phyloP scores from a whole-genome alignment of 768 basidiomycete species.

The Boletus pseudopeckii region DNA sequence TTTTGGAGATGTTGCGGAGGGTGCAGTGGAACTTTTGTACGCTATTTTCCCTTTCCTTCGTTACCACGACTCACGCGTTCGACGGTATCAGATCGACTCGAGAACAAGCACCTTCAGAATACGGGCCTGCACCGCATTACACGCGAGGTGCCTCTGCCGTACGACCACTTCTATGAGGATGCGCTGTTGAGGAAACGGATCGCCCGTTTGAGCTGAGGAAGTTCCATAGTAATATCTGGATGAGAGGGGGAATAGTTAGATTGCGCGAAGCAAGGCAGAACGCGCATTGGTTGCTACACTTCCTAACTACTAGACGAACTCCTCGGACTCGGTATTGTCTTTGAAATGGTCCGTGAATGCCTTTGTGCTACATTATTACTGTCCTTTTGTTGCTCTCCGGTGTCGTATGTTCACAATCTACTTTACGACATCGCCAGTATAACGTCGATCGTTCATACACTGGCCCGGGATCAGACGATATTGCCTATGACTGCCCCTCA shows the following conservation, averaged over 20 bases:
- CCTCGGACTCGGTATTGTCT: too few relatives aligned
- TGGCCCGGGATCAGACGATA: too few relatives aligned
- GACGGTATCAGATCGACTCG: conserved; percentile 57
- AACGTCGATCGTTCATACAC: too few relatives aligned
- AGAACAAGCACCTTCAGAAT: conserved; percentile 92
- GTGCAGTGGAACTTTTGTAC: conserved; percentile 92
- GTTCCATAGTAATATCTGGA: not conserved
- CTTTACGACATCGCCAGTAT: too few relatives aligned
- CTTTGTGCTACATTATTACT: too few relatives aligned
- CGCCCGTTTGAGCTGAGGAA: conserved; percentile 18
- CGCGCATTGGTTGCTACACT: not conserved
- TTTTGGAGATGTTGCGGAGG: conserved; percentile 76
- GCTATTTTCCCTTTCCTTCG: conserved; percentile 24
- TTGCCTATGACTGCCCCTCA: too few relatives aligned
- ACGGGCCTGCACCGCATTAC: conserved; percentile 89
- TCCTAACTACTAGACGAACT: too few relatives aligned
- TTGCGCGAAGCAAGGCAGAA: not conserved
- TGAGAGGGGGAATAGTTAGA: too few relatives aligned
- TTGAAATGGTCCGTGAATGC: too few relatives aligned
- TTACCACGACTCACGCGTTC: not conserved
- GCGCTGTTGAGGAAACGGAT: conserved; percentile 25
- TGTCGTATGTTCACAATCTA: too few relatives aligned
- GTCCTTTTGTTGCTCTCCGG: too few relatives aligned
- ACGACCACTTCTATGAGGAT: conserved; percentile 48
- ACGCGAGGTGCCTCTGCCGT: conserved; percentile 81